A percentile compares a stretch with the other conserved stretches of the same genome.
Evolutionary conservation across 2,329 filamentous ascomycete genomes (phyloP).

Genomic region (Trichoderma endophyticum): DNA sequence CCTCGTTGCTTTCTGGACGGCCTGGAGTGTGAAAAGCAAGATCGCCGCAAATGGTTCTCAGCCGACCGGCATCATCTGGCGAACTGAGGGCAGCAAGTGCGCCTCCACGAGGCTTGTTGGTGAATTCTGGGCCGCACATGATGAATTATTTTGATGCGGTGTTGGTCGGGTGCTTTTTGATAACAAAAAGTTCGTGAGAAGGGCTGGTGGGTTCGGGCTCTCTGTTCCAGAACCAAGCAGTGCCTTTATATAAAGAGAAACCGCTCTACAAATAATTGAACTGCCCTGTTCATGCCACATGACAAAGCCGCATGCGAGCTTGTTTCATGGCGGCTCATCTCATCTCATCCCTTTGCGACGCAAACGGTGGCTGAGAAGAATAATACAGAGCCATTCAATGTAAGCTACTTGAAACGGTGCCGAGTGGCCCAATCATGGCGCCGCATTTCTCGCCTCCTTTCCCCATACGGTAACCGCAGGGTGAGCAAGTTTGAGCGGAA

Average conservation of each 20-base stretch:
- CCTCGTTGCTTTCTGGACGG: constrained; percentile 34
- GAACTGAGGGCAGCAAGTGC: constrained; percentile 44
- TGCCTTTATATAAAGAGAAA: background rate
- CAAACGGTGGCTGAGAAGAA: background rate
- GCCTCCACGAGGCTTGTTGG: constrained; percentile 42
- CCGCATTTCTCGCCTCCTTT: constrained; percentile 22
- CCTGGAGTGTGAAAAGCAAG: constrained; percentile 45
- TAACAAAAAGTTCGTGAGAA: background rate
- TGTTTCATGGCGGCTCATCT: constrained; percentile 4
- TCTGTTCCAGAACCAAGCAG: background rate
- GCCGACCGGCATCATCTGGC: constrained; percentile 20
- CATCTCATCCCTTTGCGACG: background rate
- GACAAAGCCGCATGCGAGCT: background rate
- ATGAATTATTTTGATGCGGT: background rate
- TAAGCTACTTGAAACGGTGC: background rate
- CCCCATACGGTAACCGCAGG: constrained; percentile 27
- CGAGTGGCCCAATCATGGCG: constrained; percentile 30
- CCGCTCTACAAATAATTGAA: background rate
- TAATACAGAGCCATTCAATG: background rate
- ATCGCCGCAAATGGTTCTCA: constrained; percentile 31
- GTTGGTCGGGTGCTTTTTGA: background rate
- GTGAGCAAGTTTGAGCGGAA: constrained; percentile 38
- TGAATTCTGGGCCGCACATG: constrained; percentile 46
- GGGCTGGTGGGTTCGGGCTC: background rate
- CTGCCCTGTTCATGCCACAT: background rate